Evolutionary conservation across 176 grass and related monocot species (phyloP), one percentile per base, ranked within the genome.

Genomic region (Triticum urartu): DNA sequence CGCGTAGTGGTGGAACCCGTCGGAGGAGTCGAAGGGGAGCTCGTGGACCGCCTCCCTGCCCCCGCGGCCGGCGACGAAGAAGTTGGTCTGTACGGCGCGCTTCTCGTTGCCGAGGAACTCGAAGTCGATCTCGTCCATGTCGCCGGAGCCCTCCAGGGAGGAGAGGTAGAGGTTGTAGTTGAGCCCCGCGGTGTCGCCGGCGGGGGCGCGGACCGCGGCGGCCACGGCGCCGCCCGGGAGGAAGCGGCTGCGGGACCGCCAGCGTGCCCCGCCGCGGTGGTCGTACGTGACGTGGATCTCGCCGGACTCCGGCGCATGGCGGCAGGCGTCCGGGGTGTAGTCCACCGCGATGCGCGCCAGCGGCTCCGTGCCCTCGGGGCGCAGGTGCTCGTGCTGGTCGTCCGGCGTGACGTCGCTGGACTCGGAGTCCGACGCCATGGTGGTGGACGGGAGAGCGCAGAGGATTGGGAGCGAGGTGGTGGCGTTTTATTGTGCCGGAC

Each of bases 141-240:
- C 87, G 5, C 33, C 18, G 77, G 74, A 81, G 18, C 91, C 75
- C 70, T 96, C 91, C 21, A 93, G 89, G 54, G 94, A 92, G 68
- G 94, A 96, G 56, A 93, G 89, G 85, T 96, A 93, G 75, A 93
- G 84, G 74, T 96, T 96, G 85, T 89, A 93, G 88, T 96, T 96
- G 65, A 96, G 85, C 1, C 89, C 87, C 17, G 79, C 74, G 8
- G 91, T 88, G 69, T 92, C 88, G 18, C 91, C 91, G 4, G 39
- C 52, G 0, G 91, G 89, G 2, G 70, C 63, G 62, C 87, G 86
- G 64, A 93, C 86, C 34, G 58, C 61, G 34, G 87, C 72, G 11
- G 81, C 84, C 30, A 87, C 81, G 35, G 90, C 78, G 64, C 87
- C 65, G 43, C 91, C 91, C 11, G 86, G 86, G 54, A 28, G 87